Percentiles rank a stretch among this genome's conserved stretches.
These are phyloP conservation scores for Actinomucor elegans DNA, from an alignment of 371 early-diverging fungal species.

Conservation along the genomic window DNA sequence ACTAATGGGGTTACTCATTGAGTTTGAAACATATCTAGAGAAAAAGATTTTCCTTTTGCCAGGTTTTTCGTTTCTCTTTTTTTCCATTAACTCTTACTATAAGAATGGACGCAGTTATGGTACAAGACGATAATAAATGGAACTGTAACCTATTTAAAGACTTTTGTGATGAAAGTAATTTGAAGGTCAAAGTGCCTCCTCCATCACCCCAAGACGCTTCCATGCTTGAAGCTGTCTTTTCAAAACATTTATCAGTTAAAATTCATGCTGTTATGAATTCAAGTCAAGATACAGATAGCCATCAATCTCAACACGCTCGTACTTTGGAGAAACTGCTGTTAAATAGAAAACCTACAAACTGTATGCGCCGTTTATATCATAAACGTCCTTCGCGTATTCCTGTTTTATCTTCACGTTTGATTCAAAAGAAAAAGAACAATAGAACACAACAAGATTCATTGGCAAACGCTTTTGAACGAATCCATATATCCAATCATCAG, in stretches of 20 bases:
- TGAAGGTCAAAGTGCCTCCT: conserved; percentile 2
- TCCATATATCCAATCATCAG: not conserved
- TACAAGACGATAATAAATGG: conserved; percentile 8
- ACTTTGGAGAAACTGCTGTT: conserved; percentile 2
- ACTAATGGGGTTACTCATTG: not conserved
- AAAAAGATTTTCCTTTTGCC: not conserved
- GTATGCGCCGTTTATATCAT: not conserved
- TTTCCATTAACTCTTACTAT: not conserved
- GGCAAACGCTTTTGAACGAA: not conserved
- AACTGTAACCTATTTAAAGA: not conserved
- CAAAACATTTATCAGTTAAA: conserved; percentile 4
- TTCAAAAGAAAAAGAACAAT: conserved; percentile 4
- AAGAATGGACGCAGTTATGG: conserved; percentile 5
- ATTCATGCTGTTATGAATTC: conserved; percentile 3
- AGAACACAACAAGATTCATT: conserved; percentile 6
- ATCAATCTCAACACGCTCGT: conserved; percentile 1
- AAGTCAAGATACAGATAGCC: not conserved
- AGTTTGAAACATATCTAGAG: no score
- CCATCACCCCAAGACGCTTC: conserved; percentile 13
- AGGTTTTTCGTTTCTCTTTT: not conserved
- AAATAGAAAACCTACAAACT: not conserved
- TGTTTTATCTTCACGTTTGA: conserved; percentile 11
- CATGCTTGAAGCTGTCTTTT: conserved; percentile 10
- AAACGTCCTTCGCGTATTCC: conserved; percentile 15
- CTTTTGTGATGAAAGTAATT: not conserved